Base-by-base conservation (phyloP, 306 rosid genomes). In the Quercus engelmannii region DNA sequence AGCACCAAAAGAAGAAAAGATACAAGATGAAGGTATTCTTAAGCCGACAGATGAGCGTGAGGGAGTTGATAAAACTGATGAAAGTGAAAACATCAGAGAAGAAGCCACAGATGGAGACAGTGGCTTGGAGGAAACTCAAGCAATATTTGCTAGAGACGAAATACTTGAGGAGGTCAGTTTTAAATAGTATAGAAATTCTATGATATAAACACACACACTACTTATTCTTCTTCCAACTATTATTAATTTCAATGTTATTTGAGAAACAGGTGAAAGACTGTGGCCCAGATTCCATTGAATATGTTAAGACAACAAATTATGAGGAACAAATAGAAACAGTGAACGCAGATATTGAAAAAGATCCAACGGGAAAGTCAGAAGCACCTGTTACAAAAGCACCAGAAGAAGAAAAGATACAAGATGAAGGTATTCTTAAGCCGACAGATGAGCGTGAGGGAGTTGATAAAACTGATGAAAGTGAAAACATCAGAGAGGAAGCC, bases 91-190 rank as follows among this genome's bases (percentile, higher is more conserved):
- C 55, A 80, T 56, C 15, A 55, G 41, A 43, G 49, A 67, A 68
- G 62, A 74, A 8, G 43, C 31, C 33, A 55, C 3, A 26, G 12
- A 55, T 41, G 67, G 52, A 5, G 59, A 43, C 3, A 61, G 25
- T 9, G 38, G 17, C 74, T 23, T 67, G 54, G 30, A 51, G 64
- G 51, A 65, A 63, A 28, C 1, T 49, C 74, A 41, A 10, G 46
- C 20, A 55, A 56, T 14, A 68, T 28, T 18, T 35, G 76, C 52
- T 12, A 8, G 20, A 55, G 79, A 67, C n/a, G 76, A 46, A 18
- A 69, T n/a, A 52, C 49, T 69, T 69, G 25, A 81, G 69, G 56
- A 81, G 76, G 84, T 75, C 55, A 58, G 38, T 33, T 21, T 19
- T 73, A 64, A 35, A 65, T 28, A 57, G 31, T 68, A 7, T 6